Conservation (phyloP, 1,284 basidiomycete species). For the Schizophyllum amplum region DNA sequence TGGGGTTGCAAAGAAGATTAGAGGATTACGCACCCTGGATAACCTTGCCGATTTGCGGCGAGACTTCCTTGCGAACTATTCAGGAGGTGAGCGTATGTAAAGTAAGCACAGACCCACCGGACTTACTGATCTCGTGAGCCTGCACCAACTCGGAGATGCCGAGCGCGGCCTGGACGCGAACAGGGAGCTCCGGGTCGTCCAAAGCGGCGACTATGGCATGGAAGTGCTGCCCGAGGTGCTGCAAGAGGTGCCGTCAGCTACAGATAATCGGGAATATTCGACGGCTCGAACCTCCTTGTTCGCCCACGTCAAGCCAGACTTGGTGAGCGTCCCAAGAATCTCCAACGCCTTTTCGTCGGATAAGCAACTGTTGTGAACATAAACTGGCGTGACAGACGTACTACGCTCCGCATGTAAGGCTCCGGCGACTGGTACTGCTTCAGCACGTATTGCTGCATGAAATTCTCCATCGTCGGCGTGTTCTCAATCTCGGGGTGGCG, state of each 20-base stretch:
- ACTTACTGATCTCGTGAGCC: slow-evolving; percentile 45
- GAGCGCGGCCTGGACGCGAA: slow-evolving; percentile 78
- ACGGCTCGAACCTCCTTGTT: slow-evolving; percentile 48
- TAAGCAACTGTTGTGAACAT: slow-evolving; percentile 6
- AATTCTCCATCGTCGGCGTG: slow-evolving; percentile 67
- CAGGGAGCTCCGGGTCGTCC: slow-evolving; percentile 75
- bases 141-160: slow-evolving; percentile 63
- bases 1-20: neutral
- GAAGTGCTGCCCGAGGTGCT: slow-evolving; percentile 59
- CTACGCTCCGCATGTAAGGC: slow-evolving; percentile 69
- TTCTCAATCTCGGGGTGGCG: slow-evolving; percentile 59
- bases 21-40: slow-evolving; percentile 60
- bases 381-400: slow-evolving; percentile 27
- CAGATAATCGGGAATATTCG: neutral
- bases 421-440: slow-evolving; percentile 59
- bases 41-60: slow-evolving; percentile 78
- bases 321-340: slow-evolving; percentile 66
- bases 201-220: slow-evolving; percentile 51
- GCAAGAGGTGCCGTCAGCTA: slow-evolving; percentile 24
- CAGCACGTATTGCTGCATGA: slow-evolving; percentile 64
- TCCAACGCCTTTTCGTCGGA: slow-evolving; percentile 56
- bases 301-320: slow-evolving; percentile 59
- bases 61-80: slow-evolving; percentile 64
- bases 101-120: neutral
- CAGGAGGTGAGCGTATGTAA: slow-evolving; percentile 2